Evolutionary conservation across 176 grass and related monocot genomes (phyloP), one percentile per base, ranked within the genome.

Genomic region (Oryza coarctata): DNA sequence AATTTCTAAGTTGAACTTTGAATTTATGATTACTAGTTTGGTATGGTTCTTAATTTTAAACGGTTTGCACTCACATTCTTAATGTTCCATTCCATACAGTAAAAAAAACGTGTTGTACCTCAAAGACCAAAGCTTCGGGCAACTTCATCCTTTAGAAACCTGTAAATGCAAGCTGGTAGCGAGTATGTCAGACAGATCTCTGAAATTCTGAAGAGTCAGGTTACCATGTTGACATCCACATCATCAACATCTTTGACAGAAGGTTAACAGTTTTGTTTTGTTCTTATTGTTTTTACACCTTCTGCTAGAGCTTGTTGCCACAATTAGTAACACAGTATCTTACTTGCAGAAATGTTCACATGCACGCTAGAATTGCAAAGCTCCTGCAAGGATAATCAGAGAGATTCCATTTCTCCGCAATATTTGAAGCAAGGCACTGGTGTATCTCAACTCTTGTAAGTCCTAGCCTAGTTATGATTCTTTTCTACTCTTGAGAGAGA

Each of bases 401-500:
- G 74, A 76, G 87, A 91, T 78, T 85, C 92, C 49, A 77, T 81
- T 87, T 91, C 84, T 80, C 84, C 69, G 7, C 86, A 85, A 73
- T 91, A 91, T 83, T 82, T 98, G 80, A 91, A 89, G 79, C 90
- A 90, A 49, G 95, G 95, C 72, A 91, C 84, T 32, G 95, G 95
- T 85, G 95, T 95, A 87, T 89, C 92, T 74, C 95, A 98, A 75
- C 78, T 86, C 31, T 98, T 95, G 95, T 98, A 98, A 91, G 95
- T 91, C 55, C 34, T 58, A 47, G 26, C 25, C 9, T 47, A 63
- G 25, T 18, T 60, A 39, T 10, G 38, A 10, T 39, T n/a, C n/a
- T n/a, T n/a, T n/a, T n/a, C n/a, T n/a, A n/a, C n/a, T n/a, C n/a
- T n/a, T 33, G 32, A 33, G 4, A 4, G 32, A 33, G 32, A 33